A percentile compares a stretch with the other conserved stretches of the same genome.
phyloP scores from a whole-genome alignment of 116 monocot species.

The Phalaenopsis hybrid region DNA sequence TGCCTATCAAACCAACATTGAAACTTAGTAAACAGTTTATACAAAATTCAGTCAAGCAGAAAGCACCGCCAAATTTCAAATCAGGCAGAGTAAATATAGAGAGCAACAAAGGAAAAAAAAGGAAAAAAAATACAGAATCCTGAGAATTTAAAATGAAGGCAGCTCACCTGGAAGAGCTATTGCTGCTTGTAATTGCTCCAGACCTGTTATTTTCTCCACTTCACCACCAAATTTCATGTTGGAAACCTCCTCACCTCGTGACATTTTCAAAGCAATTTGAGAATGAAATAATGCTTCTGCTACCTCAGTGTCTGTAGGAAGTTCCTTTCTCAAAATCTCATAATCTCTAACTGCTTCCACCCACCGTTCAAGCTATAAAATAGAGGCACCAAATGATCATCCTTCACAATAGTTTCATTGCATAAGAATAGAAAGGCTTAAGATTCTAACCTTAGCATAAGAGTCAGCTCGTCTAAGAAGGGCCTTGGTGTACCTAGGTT shows the following conservation, averaged over 20 bases:
- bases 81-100: too few relatives aligned
- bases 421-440: not conserved
- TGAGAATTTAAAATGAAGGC: not conserved
- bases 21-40: too few relatives aligned
- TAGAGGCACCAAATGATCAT: not conserved
- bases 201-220: slow-evolving; percentile 23
- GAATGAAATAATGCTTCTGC: slow-evolving; percentile 28
- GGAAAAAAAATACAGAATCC: not conserved
- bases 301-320: slow-evolving; percentile 26
- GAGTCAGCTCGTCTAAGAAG: slow-evolving; percentile 36
- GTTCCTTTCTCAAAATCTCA: slow-evolving; percentile 26
- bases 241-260: slow-evolving; percentile 28
- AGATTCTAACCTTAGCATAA: slow-evolving; percentile 28
- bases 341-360: slow-evolving; percentile 35
- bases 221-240: slow-evolving; percentile 32
- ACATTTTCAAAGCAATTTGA: slow-evolving; percentile 28
- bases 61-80: too few relatives aligned
- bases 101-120: not conserved
- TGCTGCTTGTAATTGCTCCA: slow-evolving; percentile 32
- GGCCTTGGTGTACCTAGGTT: slow-evolving; percentile 32
- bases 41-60: too few relatives aligned
- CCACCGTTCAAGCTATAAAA: slow-evolving; percentile 40
- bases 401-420: not conserved
- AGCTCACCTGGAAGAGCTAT: slow-evolving; percentile 22
- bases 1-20: too few relatives aligned